Evolutionary conservation across 306 rosid genomes (phyloP).

Genomic region (Acacia crassicarpa): DNA sequence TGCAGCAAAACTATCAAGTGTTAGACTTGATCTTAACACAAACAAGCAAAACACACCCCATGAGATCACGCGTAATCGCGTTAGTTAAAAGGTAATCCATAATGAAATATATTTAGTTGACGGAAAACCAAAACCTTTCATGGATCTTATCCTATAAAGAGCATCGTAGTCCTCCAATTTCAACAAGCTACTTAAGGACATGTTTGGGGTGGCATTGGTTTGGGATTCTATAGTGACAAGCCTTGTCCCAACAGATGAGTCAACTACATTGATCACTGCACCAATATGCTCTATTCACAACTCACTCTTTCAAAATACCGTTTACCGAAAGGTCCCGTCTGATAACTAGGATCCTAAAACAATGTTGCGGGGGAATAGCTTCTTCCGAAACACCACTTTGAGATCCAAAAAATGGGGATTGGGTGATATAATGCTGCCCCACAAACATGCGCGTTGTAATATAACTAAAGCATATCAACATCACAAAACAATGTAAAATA

Average conservation of each 20-base stretch:
- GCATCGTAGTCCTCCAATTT: neutral
- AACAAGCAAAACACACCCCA: neutral
- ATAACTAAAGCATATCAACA: neutral
- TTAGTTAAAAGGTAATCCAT: neutral
- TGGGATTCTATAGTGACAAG: neutral
- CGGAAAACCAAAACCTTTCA: neutral
- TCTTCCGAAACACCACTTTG: neutral
- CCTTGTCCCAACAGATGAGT: neutral
- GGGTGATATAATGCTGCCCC: too few species aligned
- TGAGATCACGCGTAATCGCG: neutral
- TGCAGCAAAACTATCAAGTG: conserved; percentile 38
- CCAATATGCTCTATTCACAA: neutral
- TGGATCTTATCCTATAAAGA: neutral
- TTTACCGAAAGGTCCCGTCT: neutral
- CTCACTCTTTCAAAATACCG: neutral
- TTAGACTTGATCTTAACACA: neutral
- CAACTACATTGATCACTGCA: neutral
- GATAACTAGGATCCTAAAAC: neutral
- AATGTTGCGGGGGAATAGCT: neutral
- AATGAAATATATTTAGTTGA: neutral
- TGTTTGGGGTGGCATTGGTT: neutral
- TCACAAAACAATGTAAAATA: neutral
- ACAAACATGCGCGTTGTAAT: neutral
- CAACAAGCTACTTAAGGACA: neutral
- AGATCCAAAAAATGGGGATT: neutral